phyloP scores from a whole-genome alignment of 768 basidiomycete genomes.

The Naematelia aurantialba region DNA sequence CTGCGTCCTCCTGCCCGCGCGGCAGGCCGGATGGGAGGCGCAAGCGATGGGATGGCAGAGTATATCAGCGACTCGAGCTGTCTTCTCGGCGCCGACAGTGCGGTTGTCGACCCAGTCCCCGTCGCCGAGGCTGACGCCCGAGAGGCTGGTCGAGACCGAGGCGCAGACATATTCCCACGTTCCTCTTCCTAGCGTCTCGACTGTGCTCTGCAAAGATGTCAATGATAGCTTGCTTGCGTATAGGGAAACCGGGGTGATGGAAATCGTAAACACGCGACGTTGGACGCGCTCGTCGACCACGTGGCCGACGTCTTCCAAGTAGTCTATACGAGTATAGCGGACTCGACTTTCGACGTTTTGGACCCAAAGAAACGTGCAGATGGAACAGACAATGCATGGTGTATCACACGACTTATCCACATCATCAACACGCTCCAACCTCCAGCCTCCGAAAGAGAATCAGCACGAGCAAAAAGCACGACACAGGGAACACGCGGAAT shows the following conservation, averaged over 20 bases:
- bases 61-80: slow-evolving; percentile 40
- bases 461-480: background rate
- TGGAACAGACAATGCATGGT: too few relatives aligned
- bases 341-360: background rate
- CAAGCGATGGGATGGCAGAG: slow-evolving; percentile 35
- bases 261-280: too few relatives aligned
- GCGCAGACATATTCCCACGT: slow-evolving; percentile 5
- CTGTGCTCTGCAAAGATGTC: slow-evolving; percentile 6
- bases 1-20: background rate
- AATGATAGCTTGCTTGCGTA: too few relatives aligned
- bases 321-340: background rate
- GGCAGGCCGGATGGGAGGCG: slow-evolving; percentile 6
- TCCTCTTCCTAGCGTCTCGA: slow-evolving; percentile 9
- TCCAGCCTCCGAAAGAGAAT: background rate
- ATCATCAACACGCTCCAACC: background rate
- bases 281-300: too few relatives aligned
- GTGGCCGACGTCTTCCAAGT: too few relatives aligned
- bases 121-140: slow-evolving; percentile 16
- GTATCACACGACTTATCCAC: too few relatives aligned
- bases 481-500: background rate
- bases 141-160: slow-evolving; percentile 16
- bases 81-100: too few relatives aligned
- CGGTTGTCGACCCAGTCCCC: slow-evolving; percentile 19
- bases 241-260: too few relatives aligned
- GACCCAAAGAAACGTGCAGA: too few relatives aligned